Percentiles rank a stretch among this genome's conserved stretches.
phyloP scores from a whole-genome alignment of 2,329 filamentous ascomycete species.

The Hypoxylon sp. region DNA sequence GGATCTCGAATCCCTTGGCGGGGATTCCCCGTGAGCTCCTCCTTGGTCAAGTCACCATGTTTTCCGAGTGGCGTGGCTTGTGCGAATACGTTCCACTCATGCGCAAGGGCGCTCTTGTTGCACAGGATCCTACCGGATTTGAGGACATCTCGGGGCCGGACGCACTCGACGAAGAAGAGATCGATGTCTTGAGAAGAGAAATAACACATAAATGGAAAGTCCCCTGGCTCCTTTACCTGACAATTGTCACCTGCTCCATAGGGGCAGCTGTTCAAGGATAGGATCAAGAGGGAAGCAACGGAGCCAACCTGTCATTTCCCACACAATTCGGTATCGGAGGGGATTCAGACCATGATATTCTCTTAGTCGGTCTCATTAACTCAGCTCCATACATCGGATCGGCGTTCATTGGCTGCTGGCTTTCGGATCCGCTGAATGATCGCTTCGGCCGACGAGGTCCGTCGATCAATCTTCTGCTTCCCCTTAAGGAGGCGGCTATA shows the following conservation, averaged over 20 bases:
- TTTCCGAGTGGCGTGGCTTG: constrained; percentile 41
- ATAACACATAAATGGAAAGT: constrained; percentile 77
- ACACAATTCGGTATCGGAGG: constrained; percentile 38
- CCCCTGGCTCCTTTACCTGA: constrained; percentile 73
- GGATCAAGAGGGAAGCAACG: constrained; percentile 78
- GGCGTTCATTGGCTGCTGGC: constrained; percentile 78
- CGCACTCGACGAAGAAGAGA: constrained; percentile 69
- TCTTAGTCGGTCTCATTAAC: constrained; percentile 76
- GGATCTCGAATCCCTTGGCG: constrained; percentile 70
- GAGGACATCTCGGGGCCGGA: constrained; percentile 57
- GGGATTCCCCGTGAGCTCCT: constrained; percentile 67
- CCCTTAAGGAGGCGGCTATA: neutral
- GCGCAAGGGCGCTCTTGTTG: constrained; percentile 48
- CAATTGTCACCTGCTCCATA: constrained; percentile 65
- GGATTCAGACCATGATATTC: constrained; percentile 63
- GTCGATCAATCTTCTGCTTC: neutral
- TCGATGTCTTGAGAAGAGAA: constrained; percentile 69
- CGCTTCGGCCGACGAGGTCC: constrained; percentile 74
- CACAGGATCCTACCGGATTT: constrained; percentile 62
- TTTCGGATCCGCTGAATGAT: constrained; percentile 78
- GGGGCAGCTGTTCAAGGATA: constrained; percentile 77
- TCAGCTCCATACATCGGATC: constrained; percentile 74
- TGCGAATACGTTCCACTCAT: constrained; percentile 37
- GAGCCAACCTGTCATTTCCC: constrained; percentile 72
- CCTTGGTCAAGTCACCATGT: constrained; percentile 64